Base-by-base conservation (phyloP, 1,139 yeast species). In the Sugiyamaella castrensis region DNA sequence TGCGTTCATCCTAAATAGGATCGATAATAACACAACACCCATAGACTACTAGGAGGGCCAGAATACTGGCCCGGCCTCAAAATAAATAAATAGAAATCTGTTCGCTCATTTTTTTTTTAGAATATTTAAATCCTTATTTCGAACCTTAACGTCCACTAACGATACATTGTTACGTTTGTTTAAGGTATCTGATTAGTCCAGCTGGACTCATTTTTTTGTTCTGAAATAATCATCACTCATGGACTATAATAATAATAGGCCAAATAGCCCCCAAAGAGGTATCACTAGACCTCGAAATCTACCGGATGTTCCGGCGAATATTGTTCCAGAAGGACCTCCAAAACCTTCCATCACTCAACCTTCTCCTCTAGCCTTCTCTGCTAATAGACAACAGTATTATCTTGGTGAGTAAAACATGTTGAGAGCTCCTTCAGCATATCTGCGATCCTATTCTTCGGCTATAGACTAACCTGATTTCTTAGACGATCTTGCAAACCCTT, bases 371-470 rank as follows among this genome's bases (percentile, higher is more conserved):
- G 53, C 55, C 8, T 53, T 49, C 40, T 55, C 61, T 9, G 59
- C 62, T 6, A 43, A 51, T 15, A 48, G 61, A 33, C 61, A 57
- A 40, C 51, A 55, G 16, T 55, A 54, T 35, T 59, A 59, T 46
- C 44, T 57, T 35, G 59, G 60, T 57, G 46, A 47, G 59, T 39
- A 10, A 13, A 8, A 6, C n/a, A 24, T 28, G 29, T 36, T 16
- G 24, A 10, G 5, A 12, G 31, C 31, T 29, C n/a, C n/a, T n/a
- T n/a, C n/a, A n/a, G n/a, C n/a, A n/a, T n/a, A n/a, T n/a, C n/a
- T n/a, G n/a, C n/a, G n/a, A n/a, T 9, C 32, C 32, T 29, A 29
- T 29, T 29, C 32, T n/a, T 10, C 9, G 9, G 32, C 32, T n/a
- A 37, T 19, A 24, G 4, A 43, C 43, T 38, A 16, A 47, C 38